Base-by-base conservation (phyloP, 345 rosid species). In the Eucalyptus sideroxylon region DNA sequence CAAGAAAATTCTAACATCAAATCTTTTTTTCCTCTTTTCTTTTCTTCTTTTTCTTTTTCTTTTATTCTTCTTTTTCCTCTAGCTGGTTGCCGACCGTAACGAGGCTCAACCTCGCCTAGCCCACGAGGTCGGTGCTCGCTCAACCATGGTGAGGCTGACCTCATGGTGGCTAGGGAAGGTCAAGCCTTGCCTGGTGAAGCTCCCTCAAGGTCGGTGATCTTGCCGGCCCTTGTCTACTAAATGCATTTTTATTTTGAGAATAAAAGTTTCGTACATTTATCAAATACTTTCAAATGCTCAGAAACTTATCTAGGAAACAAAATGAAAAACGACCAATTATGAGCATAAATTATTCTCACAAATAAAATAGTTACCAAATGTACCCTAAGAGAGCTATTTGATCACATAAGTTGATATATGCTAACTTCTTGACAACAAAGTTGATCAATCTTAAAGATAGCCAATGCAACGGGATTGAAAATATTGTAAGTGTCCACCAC, bases 51-150 rank as follows among this genome's bases (percentile, higher is more conserved):
- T 50, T 50, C 1, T 16, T 50, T 6, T 51, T 16, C 1, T 49
- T 5, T 50, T 50, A 3, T 50, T 50, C 53, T 15, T 50, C 21
- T 53, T 53, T 1, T 7, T 53, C 10, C 24, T 53, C 24, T 53
- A 53, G 24, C 0, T 53, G 0, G 56, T 53, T 0, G 1, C 0
- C 0, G 4, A 19, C 24, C 56, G 0, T 0, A 0, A 19, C 24
- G 0, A 7, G 56, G 56, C 24, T 0, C 0, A 10, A 3, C 24
- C 24, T 53, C 10, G 0, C 56, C 56, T 3, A 53, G 24, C 24
- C 0, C 0, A 0, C 2, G 2, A 53, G 56, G 56, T 53, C 1
- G 56, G 23, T 51, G 9, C n/a, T 53, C 4, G 56, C 56, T 2
- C 0, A 0, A 0, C 56, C 56, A 53, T 53, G 56, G 24, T 19